A percentile compares a stretch with the other conserved stretches of the same genome.
These are phyloP conservation scores for Aspergillus bombycis DNA, from an alignment of 2,329 filamentous ascomycete species.

Conservation along the genomic window DNA sequence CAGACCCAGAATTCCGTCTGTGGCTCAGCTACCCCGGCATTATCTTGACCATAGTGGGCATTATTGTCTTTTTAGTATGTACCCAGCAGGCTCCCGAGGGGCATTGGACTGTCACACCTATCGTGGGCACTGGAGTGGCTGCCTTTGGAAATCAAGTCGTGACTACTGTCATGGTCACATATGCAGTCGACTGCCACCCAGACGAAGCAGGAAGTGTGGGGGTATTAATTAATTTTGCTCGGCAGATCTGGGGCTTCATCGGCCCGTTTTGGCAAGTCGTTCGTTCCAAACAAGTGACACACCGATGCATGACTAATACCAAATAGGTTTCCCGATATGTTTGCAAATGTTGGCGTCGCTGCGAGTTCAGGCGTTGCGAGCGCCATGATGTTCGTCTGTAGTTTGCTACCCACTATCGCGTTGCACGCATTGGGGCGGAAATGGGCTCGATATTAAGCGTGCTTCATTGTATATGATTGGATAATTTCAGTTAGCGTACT, in stretches of 20 bases:
- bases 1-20: slow-evolving; percentile 57
- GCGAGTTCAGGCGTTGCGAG: slow-evolving; percentile 33
- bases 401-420: slow-evolving; percentile 18
- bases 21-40: slow-evolving; percentile 62
- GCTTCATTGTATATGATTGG: neutral
- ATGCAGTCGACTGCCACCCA: slow-evolving; percentile 60
- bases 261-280: slow-evolving; percentile 40
- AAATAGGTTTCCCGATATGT: slow-evolving; percentile 40
- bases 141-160: slow-evolving; percentile 64
- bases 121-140: slow-evolving; percentile 59
- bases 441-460: slow-evolving; percentile 12
- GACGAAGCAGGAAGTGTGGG: slow-evolving; percentile 60
- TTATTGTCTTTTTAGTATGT: slow-evolving; percentile 61
- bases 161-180: slow-evolving; percentile 65
- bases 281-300: neutral
- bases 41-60: slow-evolving; percentile 55
- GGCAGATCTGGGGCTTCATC: slow-evolving; percentile 45
- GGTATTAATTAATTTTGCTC: slow-evolving; percentile 62
- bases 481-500: neutral
- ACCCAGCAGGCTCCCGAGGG: slow-evolving; percentile 50
- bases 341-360: slow-evolving; percentile 38
- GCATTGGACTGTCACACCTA: slow-evolving; percentile 60
- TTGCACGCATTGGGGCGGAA: slow-evolving; percentile 18
- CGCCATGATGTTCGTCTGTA: slow-evolving; percentile 30
- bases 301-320: slow-evolving; percentile 12